phyloP scores from a whole-genome alignment of 148 eudicot genomes.

The Bassia scoparia region DNA sequence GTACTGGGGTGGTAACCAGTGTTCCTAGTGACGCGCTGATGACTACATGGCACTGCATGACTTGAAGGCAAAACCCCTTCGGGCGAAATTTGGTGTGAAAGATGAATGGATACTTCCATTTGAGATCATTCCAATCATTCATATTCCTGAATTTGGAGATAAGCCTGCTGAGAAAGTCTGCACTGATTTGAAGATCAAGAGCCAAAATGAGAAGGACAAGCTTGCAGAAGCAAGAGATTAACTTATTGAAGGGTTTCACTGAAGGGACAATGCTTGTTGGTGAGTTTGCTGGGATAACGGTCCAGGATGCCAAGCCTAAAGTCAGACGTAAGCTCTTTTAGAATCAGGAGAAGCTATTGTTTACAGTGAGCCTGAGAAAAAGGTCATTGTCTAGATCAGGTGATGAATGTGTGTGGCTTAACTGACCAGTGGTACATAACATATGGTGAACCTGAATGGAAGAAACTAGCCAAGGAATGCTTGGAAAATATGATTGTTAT shows the following conservation, averaged over 20 bases:
- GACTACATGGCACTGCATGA: conserved; percentile 78
- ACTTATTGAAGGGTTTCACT: conserved; percentile 83
- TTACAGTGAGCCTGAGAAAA: conserved; percentile 95
- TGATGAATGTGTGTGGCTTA: conserved; percentile 91
- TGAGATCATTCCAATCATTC: conserved; percentile 78
- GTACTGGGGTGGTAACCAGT: conserved; percentile 92
- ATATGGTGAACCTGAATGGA: conserved; percentile 78
- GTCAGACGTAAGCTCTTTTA: conserved; percentile 61
- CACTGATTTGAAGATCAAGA: conserved; percentile 74
- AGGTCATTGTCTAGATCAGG: conserved; percentile 92
- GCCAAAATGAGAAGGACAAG: conserved; percentile 87
- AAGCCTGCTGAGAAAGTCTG: conserved; percentile 89
- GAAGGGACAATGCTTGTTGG: conserved; percentile 82
- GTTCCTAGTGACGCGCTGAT: conserved; percentile 94
- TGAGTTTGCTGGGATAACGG: conserved; percentile 63
- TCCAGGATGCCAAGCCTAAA: conserved; percentile 73
- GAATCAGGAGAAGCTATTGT: conserved; percentile 66
- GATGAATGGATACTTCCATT: conserved; percentile 85
- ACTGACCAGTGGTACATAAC: conserved; percentile 96
- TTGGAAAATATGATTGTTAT: conserved; percentile 66
- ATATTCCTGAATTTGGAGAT: conserved; percentile 84
- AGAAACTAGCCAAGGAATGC: conserved; percentile 64
- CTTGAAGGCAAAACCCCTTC: conserved; percentile 67
- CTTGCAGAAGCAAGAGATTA: conserved; percentile 77
- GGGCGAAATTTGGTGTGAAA: conserved; percentile 72